Conservation (phyloP, 345 rosid genomes). For the Hibiscus tridactylites region DNA sequence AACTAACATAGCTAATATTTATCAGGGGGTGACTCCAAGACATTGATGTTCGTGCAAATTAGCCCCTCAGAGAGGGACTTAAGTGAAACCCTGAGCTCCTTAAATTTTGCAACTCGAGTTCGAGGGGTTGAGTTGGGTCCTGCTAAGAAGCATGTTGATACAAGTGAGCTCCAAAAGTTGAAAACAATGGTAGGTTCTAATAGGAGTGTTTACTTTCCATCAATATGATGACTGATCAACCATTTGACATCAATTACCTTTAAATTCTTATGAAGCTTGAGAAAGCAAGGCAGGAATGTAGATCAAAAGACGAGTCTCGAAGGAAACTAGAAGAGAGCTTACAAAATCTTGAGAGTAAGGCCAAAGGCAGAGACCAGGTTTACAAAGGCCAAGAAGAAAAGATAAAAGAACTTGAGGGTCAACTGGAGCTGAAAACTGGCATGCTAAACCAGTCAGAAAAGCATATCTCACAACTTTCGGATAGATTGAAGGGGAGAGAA, state of each 20-base stretch:
- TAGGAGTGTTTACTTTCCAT: background rate
- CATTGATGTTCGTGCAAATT: constrained; percentile 89
- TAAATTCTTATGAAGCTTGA: constrained; percentile 43
- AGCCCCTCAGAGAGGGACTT: constrained; percentile 83
- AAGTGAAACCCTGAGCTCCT: constrained; percentile 81
- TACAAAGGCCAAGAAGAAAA: constrained; percentile 60
- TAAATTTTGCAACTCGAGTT: constrained; percentile 87
- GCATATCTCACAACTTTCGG: constrained; percentile 39
- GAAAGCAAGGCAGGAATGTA: constrained; percentile 69
- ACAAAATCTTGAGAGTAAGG: constrained; percentile 62
- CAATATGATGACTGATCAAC: background rate
- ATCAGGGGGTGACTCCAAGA: constrained; percentile 90
- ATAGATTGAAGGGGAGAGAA: constrained; percentile 62
- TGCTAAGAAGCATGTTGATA: constrained; percentile 70
- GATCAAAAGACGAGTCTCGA: constrained; percentile 67
- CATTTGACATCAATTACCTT: constrained; percentile 9
- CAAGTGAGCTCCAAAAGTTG: constrained; percentile 70
- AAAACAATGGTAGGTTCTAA: constrained; percentile 52
- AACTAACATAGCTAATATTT: constrained; percentile 1
- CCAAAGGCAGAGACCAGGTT: constrained; percentile 54
- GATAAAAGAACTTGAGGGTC: constrained; percentile 79
- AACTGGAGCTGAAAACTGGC: constrained; percentile 41
- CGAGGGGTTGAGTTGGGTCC: constrained; percentile 86
- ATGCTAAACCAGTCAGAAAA: constrained; percentile 27
- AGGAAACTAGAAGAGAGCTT: constrained; percentile 72